phyloP scores from a whole-genome alignment of 768 basidiomycete species.

The Naematelia encephala region DNA sequence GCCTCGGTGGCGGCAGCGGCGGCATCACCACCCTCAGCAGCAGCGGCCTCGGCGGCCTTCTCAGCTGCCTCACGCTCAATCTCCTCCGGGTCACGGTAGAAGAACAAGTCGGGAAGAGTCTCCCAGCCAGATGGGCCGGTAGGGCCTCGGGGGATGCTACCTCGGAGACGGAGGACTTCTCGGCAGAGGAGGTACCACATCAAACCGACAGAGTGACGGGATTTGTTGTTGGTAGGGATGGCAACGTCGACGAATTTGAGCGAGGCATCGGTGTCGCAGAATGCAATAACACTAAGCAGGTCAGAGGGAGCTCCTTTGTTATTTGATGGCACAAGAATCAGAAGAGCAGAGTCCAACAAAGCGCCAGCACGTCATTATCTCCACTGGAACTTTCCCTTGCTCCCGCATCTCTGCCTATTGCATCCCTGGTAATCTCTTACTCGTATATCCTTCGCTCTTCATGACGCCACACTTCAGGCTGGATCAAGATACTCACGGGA shows the following conservation, averaged over 20 bases:
- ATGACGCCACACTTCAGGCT: background rate
- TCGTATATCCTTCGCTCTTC: background rate
- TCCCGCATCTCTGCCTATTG: too few relatives aligned
- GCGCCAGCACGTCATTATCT: too few relatives aligned
- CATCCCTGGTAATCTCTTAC: background rate
- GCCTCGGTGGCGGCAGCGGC: slow-evolving; percentile 55
- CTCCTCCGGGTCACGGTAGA: slow-evolving; percentile 99
- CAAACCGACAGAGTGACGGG: slow-evolving; percentile 92
- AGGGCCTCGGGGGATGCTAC: slow-evolving; percentile 81
- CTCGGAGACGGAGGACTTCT: slow-evolving; percentile 92
- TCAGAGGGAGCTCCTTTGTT: background rate
- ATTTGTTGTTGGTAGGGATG: slow-evolving; percentile 99
- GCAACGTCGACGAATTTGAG: slow-evolving; percentile 97
- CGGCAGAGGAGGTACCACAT: slow-evolving; percentile 71
- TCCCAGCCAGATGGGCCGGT: slow-evolving; percentile 74
- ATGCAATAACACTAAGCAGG: slow-evolving; percentile 70
- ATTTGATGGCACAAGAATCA: background rate
- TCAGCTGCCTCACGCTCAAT: slow-evolving; percentile 92
- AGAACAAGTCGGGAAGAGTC: slow-evolving; percentile 99
- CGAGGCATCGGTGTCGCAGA: slow-evolving; percentile 97
- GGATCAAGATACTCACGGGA: slow-evolving; percentile 58
- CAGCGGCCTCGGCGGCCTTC: slow-evolving; percentile 78
- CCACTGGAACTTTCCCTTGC: too few relatives aligned
- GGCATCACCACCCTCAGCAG: slow-evolving; percentile 58
- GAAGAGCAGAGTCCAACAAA: too few relatives aligned